These are phyloP conservation scores for Naganishia cerealis DNA, from an alignment of 1,284 basidiomycete species.

Conservation along the genomic window DNA sequence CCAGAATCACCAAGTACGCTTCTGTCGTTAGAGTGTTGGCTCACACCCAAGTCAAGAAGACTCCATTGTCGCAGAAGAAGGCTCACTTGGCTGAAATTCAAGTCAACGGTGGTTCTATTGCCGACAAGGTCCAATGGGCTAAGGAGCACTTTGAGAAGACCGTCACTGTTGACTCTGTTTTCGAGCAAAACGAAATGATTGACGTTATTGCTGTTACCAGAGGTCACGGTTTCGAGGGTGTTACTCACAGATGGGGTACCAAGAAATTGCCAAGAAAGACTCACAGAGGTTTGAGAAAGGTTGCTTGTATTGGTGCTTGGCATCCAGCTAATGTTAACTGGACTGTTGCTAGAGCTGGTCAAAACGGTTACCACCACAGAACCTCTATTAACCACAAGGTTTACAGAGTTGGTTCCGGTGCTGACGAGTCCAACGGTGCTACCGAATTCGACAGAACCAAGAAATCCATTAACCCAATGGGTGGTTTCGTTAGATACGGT, in stretches of 20 bases:
- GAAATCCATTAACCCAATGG: slow-evolving; percentile 96
- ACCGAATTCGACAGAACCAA: slow-evolving; percentile 91
- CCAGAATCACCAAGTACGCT: slow-evolving; percentile 99
- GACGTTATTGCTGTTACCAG: slow-evolving; percentile 98
- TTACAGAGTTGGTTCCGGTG: slow-evolving; percentile 87
- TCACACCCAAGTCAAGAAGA: slow-evolving; percentile 98
- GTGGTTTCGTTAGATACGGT: slow-evolving; percentile 97
- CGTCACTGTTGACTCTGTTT: slow-evolving; percentile 78
- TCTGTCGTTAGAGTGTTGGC: slow-evolving; percentile 98
- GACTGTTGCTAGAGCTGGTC: slow-evolving; percentile 97
- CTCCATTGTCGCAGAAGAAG: slow-evolving; percentile 97
- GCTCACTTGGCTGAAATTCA: slow-evolving; percentile 99
- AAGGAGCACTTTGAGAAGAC: slow-evolving; percentile 97
- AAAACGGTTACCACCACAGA: slow-evolving; percentile 96
- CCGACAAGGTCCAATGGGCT: slow-evolving; percentile 98
- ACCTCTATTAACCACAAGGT: slow-evolving; percentile 99
- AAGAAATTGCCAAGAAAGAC: slow-evolving; percentile 99
- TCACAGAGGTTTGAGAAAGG: slow-evolving; percentile 98
- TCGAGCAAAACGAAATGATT: slow-evolving; percentile 95
- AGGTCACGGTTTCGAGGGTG: slow-evolving; percentile 99
- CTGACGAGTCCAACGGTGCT: slow-evolving; percentile 81
- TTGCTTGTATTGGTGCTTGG: slow-evolving; percentile 99
- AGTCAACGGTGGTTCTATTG: slow-evolving; percentile 93
- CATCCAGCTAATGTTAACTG: slow-evolving; percentile 99
- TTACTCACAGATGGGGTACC: slow-evolving; percentile 98